Evolutionary conservation across 1,284 basidiomycete genomes (phyloP), one percentile per base, ranked within the genome.

Genomic region (Cutaneotrichosporon dermatis): DNA sequence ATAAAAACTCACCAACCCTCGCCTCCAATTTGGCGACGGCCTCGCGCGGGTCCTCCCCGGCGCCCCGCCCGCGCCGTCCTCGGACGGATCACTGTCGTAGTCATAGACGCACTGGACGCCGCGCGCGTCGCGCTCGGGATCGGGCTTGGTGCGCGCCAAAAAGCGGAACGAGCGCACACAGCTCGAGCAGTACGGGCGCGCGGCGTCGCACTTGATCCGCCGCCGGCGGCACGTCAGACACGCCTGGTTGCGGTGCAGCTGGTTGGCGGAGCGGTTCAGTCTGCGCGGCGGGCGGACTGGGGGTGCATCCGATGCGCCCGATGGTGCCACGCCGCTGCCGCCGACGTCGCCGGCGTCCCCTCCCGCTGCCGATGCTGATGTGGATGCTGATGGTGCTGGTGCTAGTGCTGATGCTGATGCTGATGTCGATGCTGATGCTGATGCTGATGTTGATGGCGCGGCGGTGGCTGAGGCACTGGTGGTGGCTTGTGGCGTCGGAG

Each of bases 81-180:
- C 25, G 25, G 25, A 25, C 25, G 10, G 15, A 5, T 50, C 49
- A n/a, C 11, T 11, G 34, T 55, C 46, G 11, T 71, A 67, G 9
- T 71, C 67, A 41, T 75, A 73, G 16, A 54, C 62, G 48, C 71
- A 73, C 45, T 70, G 67, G 4, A 75, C 64, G 15, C 70, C 73
- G n/a, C 62, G 59, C 0, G 65, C 58, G 42, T 73, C 71, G 36
- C 71, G 66, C 42, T 67, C 64, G 9, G 63, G 60, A 36, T 73
- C 68, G 3, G 73, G 73, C 39, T 72, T 68, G 0, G 71, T 73
- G 4, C 64, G 57, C 1, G 59, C 57, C 12, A 63, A 59, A 42
- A 66, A 66, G 25, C 62, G 59, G 48, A 55, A 63, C 2, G 59
- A 61, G 16, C 64, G 59, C 1, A 63, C 55, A 35, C 64, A 66